A percentile compares a stretch with the other conserved stretches of the same genome.
Conservation (phyloP, 1,284 basidiomycete genomes). For the Fistulinella cinereoalba region DNA sequence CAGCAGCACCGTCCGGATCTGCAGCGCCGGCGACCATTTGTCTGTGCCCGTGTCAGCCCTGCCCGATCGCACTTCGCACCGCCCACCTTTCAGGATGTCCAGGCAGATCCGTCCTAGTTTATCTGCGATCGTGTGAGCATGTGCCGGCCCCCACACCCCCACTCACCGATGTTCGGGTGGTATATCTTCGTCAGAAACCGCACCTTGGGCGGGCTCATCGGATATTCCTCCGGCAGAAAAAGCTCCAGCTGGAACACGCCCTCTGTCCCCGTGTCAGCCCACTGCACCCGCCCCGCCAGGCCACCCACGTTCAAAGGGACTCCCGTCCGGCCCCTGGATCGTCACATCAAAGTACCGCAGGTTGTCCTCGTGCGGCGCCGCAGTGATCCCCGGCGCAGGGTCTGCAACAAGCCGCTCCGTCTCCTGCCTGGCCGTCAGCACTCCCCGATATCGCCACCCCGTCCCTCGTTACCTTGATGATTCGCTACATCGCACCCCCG, state of each 20-base stretch:
- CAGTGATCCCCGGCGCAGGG: conserved; percentile 94
- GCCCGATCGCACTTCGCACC: conserved; percentile 1
- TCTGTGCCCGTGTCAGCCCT: conserved; percentile 47
- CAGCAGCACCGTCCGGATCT: conserved; percentile 95
- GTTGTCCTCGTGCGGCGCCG: conserved; percentile 95
- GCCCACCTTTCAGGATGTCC: conserved; percentile 90
- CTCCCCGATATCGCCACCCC: conserved; percentile 13
- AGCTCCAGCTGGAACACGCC: conserved; percentile 95
- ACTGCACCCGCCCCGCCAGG: background rate
- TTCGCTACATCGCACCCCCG: conserved; percentile 40
- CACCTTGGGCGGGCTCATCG: conserved; percentile 98
- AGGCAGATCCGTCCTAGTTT: conserved; percentile 98
- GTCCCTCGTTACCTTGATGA: conserved; percentile 49
- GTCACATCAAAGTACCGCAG: conserved; percentile 98
- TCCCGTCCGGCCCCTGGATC: conserved; percentile 90
- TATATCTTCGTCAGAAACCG: conserved; percentile 99
- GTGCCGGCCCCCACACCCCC: conserved; percentile 5
- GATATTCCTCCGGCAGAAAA: conserved; percentile 98
- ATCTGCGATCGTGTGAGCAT: too few relatives aligned
- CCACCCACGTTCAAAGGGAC: conserved; percentile 87
- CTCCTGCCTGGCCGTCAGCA: conserved; percentile 58
- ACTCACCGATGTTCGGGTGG: conserved; percentile 97
- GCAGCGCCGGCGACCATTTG: conserved; percentile 98
- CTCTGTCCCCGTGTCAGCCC: conserved; percentile 46
- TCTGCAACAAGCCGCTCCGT: conserved; percentile 95